Conservation (phyloP, 129 eudicot genomes). For the Arctium lappa region DNA sequence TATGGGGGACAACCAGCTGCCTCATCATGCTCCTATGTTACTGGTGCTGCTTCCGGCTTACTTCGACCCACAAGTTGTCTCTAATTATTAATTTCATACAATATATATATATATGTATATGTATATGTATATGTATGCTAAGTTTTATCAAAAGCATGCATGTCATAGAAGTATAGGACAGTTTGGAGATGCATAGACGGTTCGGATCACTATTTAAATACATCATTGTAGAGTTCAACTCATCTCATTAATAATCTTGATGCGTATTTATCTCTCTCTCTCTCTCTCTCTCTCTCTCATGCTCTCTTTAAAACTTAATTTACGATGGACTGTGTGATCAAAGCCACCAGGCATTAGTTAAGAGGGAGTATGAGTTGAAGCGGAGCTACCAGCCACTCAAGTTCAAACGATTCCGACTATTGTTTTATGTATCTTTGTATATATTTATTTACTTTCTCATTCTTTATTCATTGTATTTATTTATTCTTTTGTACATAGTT, state of each 20-base stretch:
- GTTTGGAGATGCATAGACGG: neutral
- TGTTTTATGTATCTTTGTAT: no score
- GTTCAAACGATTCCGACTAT: no score
- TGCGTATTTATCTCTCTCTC: neutral
- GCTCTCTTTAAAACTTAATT: no score
- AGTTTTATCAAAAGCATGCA: neutral
- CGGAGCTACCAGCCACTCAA: no score
- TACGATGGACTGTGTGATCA: no score
- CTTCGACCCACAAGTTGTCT: constrained; percentile 41
- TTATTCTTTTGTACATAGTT: no score
- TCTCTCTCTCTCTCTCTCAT: no score
- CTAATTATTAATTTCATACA: neutral
- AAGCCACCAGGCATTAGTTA: no score
- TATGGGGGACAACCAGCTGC: constrained; percentile 13
- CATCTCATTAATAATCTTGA: neutral
- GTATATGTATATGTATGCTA: neutral
- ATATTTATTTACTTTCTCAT: no score
- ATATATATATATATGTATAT: neutral
- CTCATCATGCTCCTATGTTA: constrained; percentile 41
- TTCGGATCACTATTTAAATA: neutral
- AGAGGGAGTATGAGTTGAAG: no score
- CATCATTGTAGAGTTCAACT: neutral
- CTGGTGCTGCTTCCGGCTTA: constrained; percentile 29
- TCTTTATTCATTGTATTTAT: no score
- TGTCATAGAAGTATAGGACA: neutral